Conservation (phyloP, 768 basidiomycete genomes). For the Suillus sp. region DNA sequence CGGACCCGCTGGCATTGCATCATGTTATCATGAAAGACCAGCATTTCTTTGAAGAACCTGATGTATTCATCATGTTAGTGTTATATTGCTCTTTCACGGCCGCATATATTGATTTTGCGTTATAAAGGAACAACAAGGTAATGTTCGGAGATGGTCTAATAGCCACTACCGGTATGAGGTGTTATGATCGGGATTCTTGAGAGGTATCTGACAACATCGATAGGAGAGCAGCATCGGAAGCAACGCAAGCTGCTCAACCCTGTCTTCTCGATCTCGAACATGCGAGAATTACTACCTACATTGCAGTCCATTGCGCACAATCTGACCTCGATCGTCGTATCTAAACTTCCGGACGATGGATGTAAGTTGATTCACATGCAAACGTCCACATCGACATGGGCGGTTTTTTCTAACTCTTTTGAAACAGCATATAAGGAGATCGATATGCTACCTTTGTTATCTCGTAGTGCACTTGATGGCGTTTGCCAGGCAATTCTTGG, state of each 20-base stretch:
- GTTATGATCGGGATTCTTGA: conserved; percentile 21
- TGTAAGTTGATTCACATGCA: conserved; percentile 9
- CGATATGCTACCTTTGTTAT: conserved; percentile 26
- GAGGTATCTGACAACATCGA: conserved; percentile 6
- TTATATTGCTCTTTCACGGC: background rate
- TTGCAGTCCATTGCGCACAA: conserved; percentile 2
- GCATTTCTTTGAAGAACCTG: conserved; percentile 49
- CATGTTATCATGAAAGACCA: conserved; percentile 51
- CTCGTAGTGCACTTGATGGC: conserved; percentile 27
- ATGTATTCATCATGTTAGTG: conserved; percentile 46
- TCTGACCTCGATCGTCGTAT: background rate
- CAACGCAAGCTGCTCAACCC: conserved; percentile 49
- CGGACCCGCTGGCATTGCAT: conserved; percentile 50
- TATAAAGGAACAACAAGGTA: conserved; percentile 42
- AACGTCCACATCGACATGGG: background rate
- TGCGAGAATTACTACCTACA: conserved; percentile 38
- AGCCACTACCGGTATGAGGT: conserved; percentile 20
- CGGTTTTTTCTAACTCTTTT: conserved; percentile 6
- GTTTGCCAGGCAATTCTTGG: conserved; percentile 29
- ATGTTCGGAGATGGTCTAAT: conserved; percentile 53
- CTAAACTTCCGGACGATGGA: background rate
- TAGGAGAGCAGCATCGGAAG: conserved; percentile 44
- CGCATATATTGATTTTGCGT: background rate
- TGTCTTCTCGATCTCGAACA: conserved; percentile 43
- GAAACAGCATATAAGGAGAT: conserved; percentile 20